A percentile compares a stretch with the other conserved stretches of the same genome.
phyloP scores from a whole-genome alignment of 164 flowering plant genomes.

The Akebia trifoliata region DNA sequence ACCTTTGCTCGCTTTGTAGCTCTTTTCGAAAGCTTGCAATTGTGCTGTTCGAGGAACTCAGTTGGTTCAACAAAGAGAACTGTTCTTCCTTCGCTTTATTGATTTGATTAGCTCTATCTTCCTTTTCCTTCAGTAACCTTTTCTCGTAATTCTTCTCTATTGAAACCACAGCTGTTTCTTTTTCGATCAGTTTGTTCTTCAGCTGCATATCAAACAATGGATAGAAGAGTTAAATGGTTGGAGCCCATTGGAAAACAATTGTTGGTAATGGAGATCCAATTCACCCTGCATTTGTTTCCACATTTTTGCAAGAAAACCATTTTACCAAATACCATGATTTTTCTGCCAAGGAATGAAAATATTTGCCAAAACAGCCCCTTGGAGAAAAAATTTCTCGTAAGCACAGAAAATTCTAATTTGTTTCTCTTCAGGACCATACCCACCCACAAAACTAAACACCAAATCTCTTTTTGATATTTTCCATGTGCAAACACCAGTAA shows the following conservation, averaged over 20 bases:
- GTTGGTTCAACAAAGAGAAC: slow-evolving; percentile 29
- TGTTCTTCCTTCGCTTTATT: slow-evolving; percentile 34
- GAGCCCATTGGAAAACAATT: neutral
- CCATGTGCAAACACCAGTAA: no score
- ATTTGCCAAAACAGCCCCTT: no score
- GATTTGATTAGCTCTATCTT: slow-evolving; percentile 24
- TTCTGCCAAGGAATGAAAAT: no score
- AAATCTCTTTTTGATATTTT: no score
- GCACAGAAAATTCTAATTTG: neutral
- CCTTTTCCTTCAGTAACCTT: slow-evolving; percentile 31
- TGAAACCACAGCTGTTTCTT: slow-evolving; percentile 30
- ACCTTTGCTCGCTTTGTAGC: slow-evolving; percentile 51
- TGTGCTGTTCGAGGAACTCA: slow-evolving; percentile 37
- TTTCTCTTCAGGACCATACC: no score
- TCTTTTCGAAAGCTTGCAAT: slow-evolving; percentile 46
- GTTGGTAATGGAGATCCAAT: neutral
- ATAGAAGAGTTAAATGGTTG: neutral
- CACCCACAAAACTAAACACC: no score
- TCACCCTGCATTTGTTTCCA: no score
- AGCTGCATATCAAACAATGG: slow-evolving; percentile 41
- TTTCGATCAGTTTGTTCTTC: slow-evolving; percentile 45
- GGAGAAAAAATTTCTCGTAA: no score
- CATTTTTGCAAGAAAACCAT: no score
- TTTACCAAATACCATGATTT: no score
- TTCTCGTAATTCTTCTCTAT: slow-evolving; percentile 30